Base-by-base conservation (phyloP, 1,284 basidiomycete genomes). In the Porogramme epimiltina region DNA sequence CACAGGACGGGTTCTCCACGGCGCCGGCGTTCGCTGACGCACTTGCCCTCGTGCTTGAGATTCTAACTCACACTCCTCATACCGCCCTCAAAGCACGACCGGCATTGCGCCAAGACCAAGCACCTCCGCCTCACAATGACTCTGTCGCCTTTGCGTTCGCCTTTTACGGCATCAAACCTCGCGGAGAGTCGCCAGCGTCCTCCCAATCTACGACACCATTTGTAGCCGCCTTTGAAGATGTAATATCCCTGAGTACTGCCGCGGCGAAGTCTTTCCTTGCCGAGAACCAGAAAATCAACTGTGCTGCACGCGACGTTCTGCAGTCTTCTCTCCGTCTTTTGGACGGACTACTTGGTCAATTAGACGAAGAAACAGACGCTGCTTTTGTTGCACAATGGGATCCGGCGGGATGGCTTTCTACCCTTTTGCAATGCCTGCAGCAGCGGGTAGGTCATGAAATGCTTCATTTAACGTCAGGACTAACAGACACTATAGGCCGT, bases 391-490 rank as follows among this genome's bases (percentile, higher is more conserved):
- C 85, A 6, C 43, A 48, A 46, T 89, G 87, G 87, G 64, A 81
- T 46, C 82, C 85, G 3, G 60, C 65, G 0, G 61, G 70, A 34
- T 90, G 87, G 87, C 66, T 87, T 11, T 62, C 73, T 3, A 64
- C 65, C 8, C 62, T 85, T 37, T 70, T 90, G 3, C 61, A 71
- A 19, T 76, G 70, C 42, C 63, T 89, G 34, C 77, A 82, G 46
- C 69, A 76, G 40, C 75, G 79, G 72, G 87, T 87, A 52, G 57
- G 74, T 31, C 48, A 2, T 19, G 8, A 18, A 6, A 6, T 19
- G 2, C 13, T n/a, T 2, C 8, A n/a, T 5, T n/a, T 16, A 3
- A 4, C 10, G 15, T 3, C 8, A 6, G 8, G n/a, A 3, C 24
- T 47, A 13, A 46, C n/a, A 23, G 19, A 20, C 22, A 49, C 49